Base-by-base conservation (phyloP, 2,329 filamentous ascomycete genomes). In the Beauveria varroae region DNA sequence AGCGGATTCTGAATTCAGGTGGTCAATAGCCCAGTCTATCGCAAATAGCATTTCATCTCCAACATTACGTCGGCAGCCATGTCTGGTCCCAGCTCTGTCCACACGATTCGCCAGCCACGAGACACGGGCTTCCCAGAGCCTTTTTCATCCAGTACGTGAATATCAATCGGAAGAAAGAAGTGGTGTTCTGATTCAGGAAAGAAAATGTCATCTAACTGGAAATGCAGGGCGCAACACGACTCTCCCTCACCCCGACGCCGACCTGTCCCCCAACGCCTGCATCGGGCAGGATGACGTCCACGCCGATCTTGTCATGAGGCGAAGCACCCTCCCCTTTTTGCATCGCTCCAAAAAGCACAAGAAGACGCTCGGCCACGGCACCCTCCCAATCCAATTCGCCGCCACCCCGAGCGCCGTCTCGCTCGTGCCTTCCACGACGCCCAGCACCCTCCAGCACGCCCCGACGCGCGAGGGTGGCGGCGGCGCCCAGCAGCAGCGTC, bases 211-310 rank as follows among this genome's bases (percentile, higher is more conserved):
- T 46, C 50, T 61, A 8, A 61, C 50, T 20, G 3, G 4, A 54
- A n/a, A 40, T 34, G 12, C 8, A 80, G 80, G 71, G 51, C 76
- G 79, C 64, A 87, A 86, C 66, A 88, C 85, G 16, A 85, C 84
- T 2, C 75, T 84, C 18, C 82, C 81, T 22, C 84, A 87, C 63
- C 85, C 85, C 24, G 83, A 86, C 20, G 85, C 85, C 62, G 79
- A 86, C 65, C 76, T 82, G 7, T 81, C 79, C 16, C 79, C 79
- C 54, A 78, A 83, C 63, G 85, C 84, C 50, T 79, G 75, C 67
- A 83, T 88, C 62, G 79, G 78, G 44, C 78, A 81, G 59, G 78
- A 81, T 58, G 82, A 86, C 64, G 72, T 84, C 50, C 75, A 78
- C 58, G 71, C 78, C 1, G 70, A 72, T 26, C 74, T 73, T 54